Base-by-base conservation (phyloP, 2,329 filamentous ascomycete genomes). In the Botrytis squamosa region DNA sequence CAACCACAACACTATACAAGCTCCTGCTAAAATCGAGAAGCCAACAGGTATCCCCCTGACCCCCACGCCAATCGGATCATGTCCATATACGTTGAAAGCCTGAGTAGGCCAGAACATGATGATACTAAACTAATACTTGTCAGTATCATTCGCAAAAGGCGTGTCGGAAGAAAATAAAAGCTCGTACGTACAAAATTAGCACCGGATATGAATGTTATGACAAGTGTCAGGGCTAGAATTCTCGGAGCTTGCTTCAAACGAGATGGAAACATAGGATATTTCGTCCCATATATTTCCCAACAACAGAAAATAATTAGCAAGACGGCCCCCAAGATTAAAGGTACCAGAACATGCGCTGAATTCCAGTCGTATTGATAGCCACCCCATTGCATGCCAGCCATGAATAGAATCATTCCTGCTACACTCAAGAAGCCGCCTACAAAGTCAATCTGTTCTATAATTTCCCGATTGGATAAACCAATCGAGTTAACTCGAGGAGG, bases 11-110 rank as follows among this genome's bases (percentile, higher is more conserved):
- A 88, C 86, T 75, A 91, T 83, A 71, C 86, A 86, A 38, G 90
- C 89, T 20, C 91, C 91, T 49, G 82, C 82, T 49, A 92, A 84
- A 78, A 92, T 90, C 38, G 86, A 86, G 75, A 92, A 89, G 2
- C 88, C 90, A 75, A 92, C 86, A 1, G 90, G 90, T 9, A 93
- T 81, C 59, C 88, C 88, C 73, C 90, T 86, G 74, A 92, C 82
- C n/a, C 91, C 91, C 71, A 92, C 86, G 36, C 84, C 85, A 29
- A 90, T 81, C 0, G 90, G 89, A 75, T 91, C 88, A 76, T 91
- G 88, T 12, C 88, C 88, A 78, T 91, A 91, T 20, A 91, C 86
- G 76, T 90, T 91, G 82, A 88, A 90, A 1, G 87, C 86, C 79
- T 91, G 87, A 0, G 88, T 89, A 1, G 77, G 76, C 89, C 89